Conservation (phyloP, 306 rosid species). For the Ziziphus jujuba region DNA sequence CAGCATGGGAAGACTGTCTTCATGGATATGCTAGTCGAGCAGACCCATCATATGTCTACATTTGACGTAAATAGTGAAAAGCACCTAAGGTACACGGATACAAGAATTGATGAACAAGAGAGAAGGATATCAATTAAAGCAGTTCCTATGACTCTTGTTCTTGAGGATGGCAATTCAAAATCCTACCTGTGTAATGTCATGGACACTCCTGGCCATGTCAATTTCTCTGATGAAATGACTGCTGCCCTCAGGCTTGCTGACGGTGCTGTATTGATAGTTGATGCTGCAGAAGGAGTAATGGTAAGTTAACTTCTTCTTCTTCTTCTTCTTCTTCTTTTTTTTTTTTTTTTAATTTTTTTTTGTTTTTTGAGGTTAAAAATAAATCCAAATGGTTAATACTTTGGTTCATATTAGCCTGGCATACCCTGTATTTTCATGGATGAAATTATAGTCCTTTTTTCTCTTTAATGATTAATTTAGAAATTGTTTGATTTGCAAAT, state of each 20-base stretch:
- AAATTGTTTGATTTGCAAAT: background rate
- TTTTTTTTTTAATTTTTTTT: background rate
- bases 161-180: conserved; percentile 85
- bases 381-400: background rate
- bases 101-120: conserved; percentile 93
- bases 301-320: conserved; percentile 29
- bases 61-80: conserved; percentile 80
- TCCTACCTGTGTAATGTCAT: conserved; percentile 85
- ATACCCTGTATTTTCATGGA: background rate
- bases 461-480: background rate
- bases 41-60: conserved; percentile 94
- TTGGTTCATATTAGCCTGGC: background rate
- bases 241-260: conserved; percentile 95
- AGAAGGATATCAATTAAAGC: conserved; percentile 84
- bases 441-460: background rate
- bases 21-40: conserved; percentile 98
- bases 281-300: conserved; percentile 99
- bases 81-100: conserved; percentile 82
- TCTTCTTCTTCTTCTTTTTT: background rate
- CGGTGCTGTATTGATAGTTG: conserved; percentile 88
- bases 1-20: conserved; percentile 97
- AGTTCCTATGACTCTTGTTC: conserved; percentile 93
- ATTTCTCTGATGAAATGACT: conserved; percentile 97
- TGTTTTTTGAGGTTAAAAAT: too few species aligned
- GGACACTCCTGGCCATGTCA: conserved; percentile 96